These are phyloP conservation scores for Aspergillus taichungensis DNA, from an alignment of 495 filamentous ascomycete genomes.

Conservation along the genomic window DNA sequence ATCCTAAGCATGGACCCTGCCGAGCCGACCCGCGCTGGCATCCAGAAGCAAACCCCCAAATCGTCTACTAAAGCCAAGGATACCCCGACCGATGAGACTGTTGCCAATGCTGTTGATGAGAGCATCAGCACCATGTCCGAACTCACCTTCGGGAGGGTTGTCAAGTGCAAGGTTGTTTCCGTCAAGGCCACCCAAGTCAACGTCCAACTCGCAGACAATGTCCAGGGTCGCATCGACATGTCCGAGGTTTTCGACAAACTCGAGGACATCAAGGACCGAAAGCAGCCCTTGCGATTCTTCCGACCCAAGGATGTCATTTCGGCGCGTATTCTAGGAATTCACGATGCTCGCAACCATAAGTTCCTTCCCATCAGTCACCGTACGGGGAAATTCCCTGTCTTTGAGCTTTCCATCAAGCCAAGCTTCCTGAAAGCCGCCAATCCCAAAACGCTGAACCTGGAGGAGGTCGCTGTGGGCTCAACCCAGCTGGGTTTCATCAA, in stretches of 20 bases:
- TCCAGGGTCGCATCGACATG: slow-evolving; percentile 84
- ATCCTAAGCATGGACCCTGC: slow-evolving; percentile 50
- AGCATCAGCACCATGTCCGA: slow-evolving; percentile 56
- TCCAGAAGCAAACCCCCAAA: slow-evolving; percentile 19
- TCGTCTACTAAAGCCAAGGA: slow-evolving; percentile 13
- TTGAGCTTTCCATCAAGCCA: slow-evolving; percentile 81
- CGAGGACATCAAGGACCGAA: slow-evolving; percentile 76
- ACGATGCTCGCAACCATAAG: slow-evolving; percentile 81
- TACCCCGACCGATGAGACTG: slow-evolving; percentile 26
- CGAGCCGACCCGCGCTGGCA: slow-evolving; percentile 21
- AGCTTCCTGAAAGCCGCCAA: slow-evolving; percentile 49
- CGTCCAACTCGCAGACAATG: slow-evolving; percentile 77
- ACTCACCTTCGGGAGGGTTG: slow-evolving; percentile 62
- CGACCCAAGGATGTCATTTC: slow-evolving; percentile 57
- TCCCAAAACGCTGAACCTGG: slow-evolving; percentile 54
- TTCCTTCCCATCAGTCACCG: slow-evolving; percentile 89
- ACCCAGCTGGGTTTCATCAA: slow-evolving; percentile 78
- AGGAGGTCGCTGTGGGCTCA: slow-evolving; percentile 63
- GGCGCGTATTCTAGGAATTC: slow-evolving; percentile 75
- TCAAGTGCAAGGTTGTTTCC: slow-evolving; percentile 68
- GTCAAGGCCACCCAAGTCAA: slow-evolving; percentile 88
- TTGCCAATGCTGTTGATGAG: slow-evolving; percentile 63
- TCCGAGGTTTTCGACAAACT: slow-evolving; percentile 82
- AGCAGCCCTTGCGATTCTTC: slow-evolving; percentile 66
- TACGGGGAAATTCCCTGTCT: slow-evolving; percentile 63